Base-by-base conservation (phyloP, 2,329 filamentous ascomycete genomes). In the Monosporascus sp. region DNA sequence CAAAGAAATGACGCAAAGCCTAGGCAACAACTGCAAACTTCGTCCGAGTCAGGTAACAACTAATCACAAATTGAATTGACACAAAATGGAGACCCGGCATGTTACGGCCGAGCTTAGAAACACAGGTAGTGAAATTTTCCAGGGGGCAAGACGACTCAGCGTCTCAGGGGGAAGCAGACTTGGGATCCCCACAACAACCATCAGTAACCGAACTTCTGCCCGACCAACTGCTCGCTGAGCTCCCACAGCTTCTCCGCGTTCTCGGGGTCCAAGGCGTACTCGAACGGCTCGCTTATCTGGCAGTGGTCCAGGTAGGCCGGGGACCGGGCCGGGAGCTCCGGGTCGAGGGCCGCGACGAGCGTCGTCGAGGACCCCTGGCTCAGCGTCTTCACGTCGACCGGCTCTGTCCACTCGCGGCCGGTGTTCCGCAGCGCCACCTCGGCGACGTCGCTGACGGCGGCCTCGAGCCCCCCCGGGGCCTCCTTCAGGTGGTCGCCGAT, bases 181-280 rank as follows among this genome's bases (percentile, higher is more conserved):
- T 14, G 11, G 11, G 31, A 34, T 11, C 31, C 9, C 31, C 31
- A 34, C 31, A 34, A 2, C 9, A 34, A 14, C 31, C 31, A 34
- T 42, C 39, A 42, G 11, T 42, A 42, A 18, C 22, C 20, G 39
- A 42, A 20, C 39, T 56, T 57, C 50, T 65, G 52, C 1, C 65
- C 66, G 2, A 73, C 70, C 31, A 74, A 54, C 49, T 68, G 64
- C 58, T 76, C 74, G 47, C 72, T 75, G 51, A 76, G 54, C 47
- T 66, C 65, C 73, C 74, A 77, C 36, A 77, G 54, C 44, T 63
- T 67, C 44, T 72, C 68, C 1, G 71, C 72, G n/a, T 69, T 58
- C 3, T 67, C 67, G 0, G 62, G 60, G 15, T 70, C 66, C 3
- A 54, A 58, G 22, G 65, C 63, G 56, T 70, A 66, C 3, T 53